Percentiles rank a stretch among this genome's conserved stretches.
Evolutionary conservation across 345 rosid species (phyloP).

Genomic region (Lepidium sativum): DNA sequence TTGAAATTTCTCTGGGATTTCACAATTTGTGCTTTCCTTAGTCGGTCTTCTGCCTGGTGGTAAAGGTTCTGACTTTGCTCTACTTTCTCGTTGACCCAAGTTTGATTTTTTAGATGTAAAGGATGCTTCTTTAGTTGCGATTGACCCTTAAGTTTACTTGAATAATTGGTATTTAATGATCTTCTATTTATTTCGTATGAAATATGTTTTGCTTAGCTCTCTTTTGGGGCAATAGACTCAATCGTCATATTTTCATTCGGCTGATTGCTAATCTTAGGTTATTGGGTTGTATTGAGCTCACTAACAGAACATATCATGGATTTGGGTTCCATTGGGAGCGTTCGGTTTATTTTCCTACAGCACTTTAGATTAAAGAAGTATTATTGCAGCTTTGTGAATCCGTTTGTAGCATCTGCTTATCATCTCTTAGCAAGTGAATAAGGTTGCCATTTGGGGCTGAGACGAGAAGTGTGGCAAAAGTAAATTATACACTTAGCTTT

Average conservation of each 20-base stretch:
- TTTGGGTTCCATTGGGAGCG: background rate
- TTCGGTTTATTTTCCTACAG: background rate
- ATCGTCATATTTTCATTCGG: background rate
- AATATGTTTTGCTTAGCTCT: background rate
- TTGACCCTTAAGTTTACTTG: background rate
- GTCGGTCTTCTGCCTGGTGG: background rate
- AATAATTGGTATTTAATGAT: background rate
- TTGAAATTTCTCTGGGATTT: background rate
- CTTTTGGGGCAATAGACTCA: background rate
- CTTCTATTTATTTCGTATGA: background rate
- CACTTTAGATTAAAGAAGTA: background rate
- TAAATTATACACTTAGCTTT: background rate
- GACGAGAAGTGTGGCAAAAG: background rate
- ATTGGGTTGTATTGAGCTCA: background rate
- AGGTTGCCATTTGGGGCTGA: background rate
- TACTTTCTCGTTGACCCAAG: background rate
- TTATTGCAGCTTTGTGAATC: background rate
- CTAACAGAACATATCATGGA: background rate
- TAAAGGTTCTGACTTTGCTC: background rate
- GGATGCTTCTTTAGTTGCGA: background rate
- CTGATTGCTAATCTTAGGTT: background rate
- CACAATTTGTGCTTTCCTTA: background rate
- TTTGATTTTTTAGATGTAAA: background rate
- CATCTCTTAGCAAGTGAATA: background rate
- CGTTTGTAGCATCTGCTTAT: background rate